Conservation (phyloP, 345 rosid species). For the Camelina laxa region DNA sequence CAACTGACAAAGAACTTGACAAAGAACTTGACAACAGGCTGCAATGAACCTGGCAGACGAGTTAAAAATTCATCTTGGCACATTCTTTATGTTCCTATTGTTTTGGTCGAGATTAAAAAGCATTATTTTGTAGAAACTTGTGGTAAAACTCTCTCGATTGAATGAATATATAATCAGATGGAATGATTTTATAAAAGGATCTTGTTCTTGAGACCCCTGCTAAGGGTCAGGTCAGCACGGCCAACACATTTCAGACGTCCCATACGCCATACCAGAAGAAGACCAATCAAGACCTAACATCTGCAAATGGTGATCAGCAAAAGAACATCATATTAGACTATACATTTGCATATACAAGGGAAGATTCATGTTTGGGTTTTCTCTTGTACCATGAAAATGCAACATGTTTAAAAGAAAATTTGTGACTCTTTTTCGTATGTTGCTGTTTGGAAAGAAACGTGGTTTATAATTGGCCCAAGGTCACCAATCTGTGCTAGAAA, state of each 20-base stretch:
- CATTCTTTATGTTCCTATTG: slow-evolving; percentile 21
- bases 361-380: slow-evolving; percentile 26
- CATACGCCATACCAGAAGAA: slow-evolving; percentile 45
- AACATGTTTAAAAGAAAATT: slow-evolving; percentile 18
- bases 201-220: slow-evolving; percentile 20
- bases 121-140: neutral
- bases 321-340: slow-evolving; percentile 29
- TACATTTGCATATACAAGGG: slow-evolving; percentile 24
- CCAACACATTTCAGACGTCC: slow-evolving; percentile 65
- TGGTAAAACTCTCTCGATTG: neutral
- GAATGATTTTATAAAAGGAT: neutral
- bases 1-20: slow-evolving; percentile 34
- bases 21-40: slow-evolving; percentile 31
- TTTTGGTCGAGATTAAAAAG: neutral
- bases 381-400: slow-evolving; percentile 28
- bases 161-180: slow-evolving; percentile 10
- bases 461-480: neutral
- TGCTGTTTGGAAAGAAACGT: slow-evolving; percentile 17
- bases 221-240: slow-evolving; percentile 70
- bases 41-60: slow-evolving; percentile 7
- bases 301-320: slow-evolving; percentile 50
- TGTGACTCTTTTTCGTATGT: slow-evolving; percentile 7
- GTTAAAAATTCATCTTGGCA: neutral
- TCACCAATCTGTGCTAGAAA: too few relatives aligned
- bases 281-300: slow-evolving; percentile 77